phyloP scores from a whole-genome alignment of 2,329 filamentous ascomycete genomes.

The Didymella glomerata region DNA sequence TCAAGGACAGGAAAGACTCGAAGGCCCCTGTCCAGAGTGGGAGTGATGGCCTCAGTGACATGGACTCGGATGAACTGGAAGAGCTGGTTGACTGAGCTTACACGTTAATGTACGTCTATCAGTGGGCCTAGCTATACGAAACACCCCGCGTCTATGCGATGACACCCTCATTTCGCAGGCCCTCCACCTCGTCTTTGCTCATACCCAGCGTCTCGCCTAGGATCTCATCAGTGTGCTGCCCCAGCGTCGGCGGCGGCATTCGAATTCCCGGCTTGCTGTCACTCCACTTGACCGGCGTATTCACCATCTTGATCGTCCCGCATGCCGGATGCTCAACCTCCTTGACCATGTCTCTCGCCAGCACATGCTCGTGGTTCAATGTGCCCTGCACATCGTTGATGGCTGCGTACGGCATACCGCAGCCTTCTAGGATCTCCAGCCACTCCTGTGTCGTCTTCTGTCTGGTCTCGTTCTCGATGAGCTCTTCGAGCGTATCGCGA shows the following conservation, averaged over 20 bases:
- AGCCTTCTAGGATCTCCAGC: conserved; percentile 86
- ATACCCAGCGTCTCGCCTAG: conserved; percentile 44
- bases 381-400: conserved; percentile 92
- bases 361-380: conserved; percentile 80
- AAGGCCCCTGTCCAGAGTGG: not conserved
- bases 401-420: conserved; percentile 90
- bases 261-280: conserved; percentile 79
- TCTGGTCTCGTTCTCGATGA: conserved; percentile 78
- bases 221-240: conserved; percentile 52
- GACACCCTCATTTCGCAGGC: conserved; percentile 46
- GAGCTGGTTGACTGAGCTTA: conserved; percentile 10
- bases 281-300: conserved; percentile 94
- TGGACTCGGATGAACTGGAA: conserved; percentile 20
- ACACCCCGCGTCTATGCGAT: conserved; percentile 35
- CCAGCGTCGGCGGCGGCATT: conserved; percentile 81
- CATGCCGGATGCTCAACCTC: conserved; percentile 85
- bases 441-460: conserved; percentile 87
- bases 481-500: conserved; percentile 76
- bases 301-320: conserved; percentile 87
- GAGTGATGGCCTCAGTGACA: conserved; percentile 13
- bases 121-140: not conserved
- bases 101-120: not conserved
- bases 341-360: conserved; percentile 86
- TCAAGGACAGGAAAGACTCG: not conserved
- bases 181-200: conserved; percentile 42